These are phyloP conservation scores for Hericium alpestre DNA, from an alignment of 768 basidiomycete species.

Conservation along the genomic window DNA sequence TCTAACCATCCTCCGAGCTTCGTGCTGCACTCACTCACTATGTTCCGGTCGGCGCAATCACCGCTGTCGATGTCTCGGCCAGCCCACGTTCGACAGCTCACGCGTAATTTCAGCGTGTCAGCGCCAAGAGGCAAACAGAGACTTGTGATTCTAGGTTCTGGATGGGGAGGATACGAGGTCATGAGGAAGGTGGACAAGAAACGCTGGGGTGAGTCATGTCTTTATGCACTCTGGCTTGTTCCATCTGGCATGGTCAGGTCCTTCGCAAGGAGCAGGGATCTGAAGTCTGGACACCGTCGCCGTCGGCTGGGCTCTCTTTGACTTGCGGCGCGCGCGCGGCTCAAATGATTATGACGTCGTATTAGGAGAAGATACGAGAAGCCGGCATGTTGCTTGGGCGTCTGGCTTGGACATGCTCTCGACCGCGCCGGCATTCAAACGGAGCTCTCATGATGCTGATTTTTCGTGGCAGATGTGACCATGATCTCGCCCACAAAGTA, in stretches of 20 bases:
- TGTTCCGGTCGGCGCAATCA: neutral
- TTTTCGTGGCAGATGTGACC: constrained; percentile 39
- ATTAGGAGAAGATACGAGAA: too few relatives aligned
- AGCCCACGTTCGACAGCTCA: neutral
- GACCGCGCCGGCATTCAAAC: neutral
- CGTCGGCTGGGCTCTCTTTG: too few relatives aligned
- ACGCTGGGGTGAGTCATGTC: constrained; percentile 44
- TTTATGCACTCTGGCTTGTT: neutral
- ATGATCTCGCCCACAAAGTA: constrained; percentile 57
- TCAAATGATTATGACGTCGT: too few relatives aligned
- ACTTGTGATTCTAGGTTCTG: constrained; percentile 64
- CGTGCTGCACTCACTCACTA: neutral
- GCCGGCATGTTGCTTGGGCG: too few relatives aligned
- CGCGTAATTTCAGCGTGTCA: constrained; percentile 14
- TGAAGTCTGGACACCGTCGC: too few relatives aligned
- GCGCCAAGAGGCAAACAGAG: constrained; percentile 22
- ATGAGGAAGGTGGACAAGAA: constrained; percentile 59
- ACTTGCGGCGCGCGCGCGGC: too few relatives aligned
- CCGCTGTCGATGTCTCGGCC: neutral
- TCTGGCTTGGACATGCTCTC: too few relatives aligned
- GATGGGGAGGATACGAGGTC: constrained; percentile 71
- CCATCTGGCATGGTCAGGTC: too few relatives aligned
- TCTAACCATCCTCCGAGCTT: neutral
- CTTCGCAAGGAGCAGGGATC: too few relatives aligned
- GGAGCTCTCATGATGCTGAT: neutral